Evolutionary conservation across 495 filamentous ascomycete genomes (phyloP).

Genomic region (Lasiosphaeria miniovina): DNA sequence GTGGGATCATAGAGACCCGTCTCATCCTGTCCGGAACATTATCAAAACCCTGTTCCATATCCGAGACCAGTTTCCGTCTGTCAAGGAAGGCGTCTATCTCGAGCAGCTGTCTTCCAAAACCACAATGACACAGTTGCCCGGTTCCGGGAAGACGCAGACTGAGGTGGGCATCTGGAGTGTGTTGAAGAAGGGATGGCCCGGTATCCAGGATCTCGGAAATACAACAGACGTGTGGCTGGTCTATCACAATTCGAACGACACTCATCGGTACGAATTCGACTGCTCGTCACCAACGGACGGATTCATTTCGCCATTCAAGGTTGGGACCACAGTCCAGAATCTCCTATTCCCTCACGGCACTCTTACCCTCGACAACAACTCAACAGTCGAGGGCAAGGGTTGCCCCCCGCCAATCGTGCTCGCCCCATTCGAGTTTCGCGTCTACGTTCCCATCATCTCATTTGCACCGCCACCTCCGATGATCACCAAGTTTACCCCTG

Average conservation of each 20-base stretch:
- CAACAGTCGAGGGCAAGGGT: slow-evolving; percentile 40
- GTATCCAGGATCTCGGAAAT: slow-evolving; percentile 62
- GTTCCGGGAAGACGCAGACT: slow-evolving; percentile 54
- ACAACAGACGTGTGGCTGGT: slow-evolving; percentile 60
- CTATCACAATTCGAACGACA: slow-evolving; percentile 60
- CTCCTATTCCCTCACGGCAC: slow-evolving; percentile 67
- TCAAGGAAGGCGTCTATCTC: slow-evolving; percentile 64
- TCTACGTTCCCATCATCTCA: slow-evolving; percentile 57
- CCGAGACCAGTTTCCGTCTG: slow-evolving; percentile 54
- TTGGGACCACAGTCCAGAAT: slow-evolving; percentile 59
- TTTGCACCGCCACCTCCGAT: slow-evolving; percentile 54
- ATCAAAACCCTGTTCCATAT: slow-evolving; percentile 66
- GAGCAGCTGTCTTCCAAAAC: slow-evolving; percentile 60
- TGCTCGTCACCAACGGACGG: slow-evolving; percentile 42
- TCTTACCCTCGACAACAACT: slow-evolving; percentile 35
- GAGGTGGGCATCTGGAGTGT: slow-evolving; percentile 62
- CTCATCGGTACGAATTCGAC: slow-evolving; percentile 57
- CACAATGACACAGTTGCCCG: slow-evolving; percentile 51
- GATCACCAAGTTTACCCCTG: slow-evolving; percentile 60
- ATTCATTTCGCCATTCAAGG: slow-evolving; percentile 56
- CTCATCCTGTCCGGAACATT: slow-evolving; percentile 45
- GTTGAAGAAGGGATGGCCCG: slow-evolving; percentile 11
- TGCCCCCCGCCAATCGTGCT: slow-evolving; percentile 53
- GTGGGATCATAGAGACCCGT: slow-evolving; percentile 57
- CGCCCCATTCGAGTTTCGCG: slow-evolving; percentile 56